Evolutionary conservation across 768 basidiomycete species (phyloP), one percentile per base, ranked within the genome.

Genomic region (Suillus placidus): DNA sequence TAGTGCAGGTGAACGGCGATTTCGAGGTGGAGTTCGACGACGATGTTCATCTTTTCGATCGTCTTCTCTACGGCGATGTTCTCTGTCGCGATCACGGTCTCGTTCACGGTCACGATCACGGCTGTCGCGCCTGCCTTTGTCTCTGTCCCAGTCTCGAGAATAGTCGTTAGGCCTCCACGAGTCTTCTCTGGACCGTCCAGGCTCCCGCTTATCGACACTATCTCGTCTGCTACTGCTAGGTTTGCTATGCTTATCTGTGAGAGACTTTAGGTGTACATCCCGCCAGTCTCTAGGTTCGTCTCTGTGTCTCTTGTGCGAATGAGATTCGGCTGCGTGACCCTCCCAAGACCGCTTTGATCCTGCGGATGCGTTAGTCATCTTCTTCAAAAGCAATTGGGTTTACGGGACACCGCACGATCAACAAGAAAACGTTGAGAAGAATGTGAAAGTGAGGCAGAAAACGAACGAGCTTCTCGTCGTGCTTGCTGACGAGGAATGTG

Each of bases 321-420:
- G 55, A 12, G 66, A 68, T 58, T 80, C 78, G 63, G 70, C 64
- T 66, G 79, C 78, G 64, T 78, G 73, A 82, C 84, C 88, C 72
- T 91, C 90, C 88, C 87, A 87, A 69, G 88, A 80, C 78, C 91
- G 90, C 88, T 93, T 93, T 77, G 84, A 82, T 83, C 91, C 91
- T 92, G 91, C 84, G 83, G 88, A 82, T 76, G 87, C 79, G 86
- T 93, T 91, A 92, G 91, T 87, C 90, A 92, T 84, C 68, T 85
- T 72, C 68, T 63, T 75, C 71, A 69, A 54, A 63, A 66, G 68
- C 65, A 71, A 83, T 79, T 84, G 84, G 84, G 83, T 83, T 89
- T 89, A 89, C 88, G 82, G 84, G 82, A 85, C 85, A 89, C 89
- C 90, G 88, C 90, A 91, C 89, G 90, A 90, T 89, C 78, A 80